A percentile compares a stretch with the other conserved stretches of the same genome.
Evolutionary conservation across 1,139 yeast genomes (phyloP).

Genomic region (Diutina scorzettiae): DNA sequence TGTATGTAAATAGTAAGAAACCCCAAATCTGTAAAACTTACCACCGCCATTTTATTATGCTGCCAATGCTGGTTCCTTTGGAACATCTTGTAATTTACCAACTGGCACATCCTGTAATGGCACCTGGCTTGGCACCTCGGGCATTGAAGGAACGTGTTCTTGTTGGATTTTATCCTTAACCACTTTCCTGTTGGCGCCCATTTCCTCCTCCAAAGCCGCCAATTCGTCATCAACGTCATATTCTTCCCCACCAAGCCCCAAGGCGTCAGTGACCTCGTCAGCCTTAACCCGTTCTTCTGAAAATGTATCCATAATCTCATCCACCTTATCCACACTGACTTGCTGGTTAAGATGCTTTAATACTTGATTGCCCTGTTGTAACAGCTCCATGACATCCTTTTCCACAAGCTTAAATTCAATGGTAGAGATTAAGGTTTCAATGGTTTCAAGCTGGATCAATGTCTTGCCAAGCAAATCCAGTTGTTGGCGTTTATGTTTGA

Average conservation of each 20-base stretch:
- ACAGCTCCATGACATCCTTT: constrained; percentile 69
- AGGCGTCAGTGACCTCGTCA: constrained; percentile 42
- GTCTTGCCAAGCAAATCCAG: constrained; percentile 56
- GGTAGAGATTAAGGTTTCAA: constrained; percentile 61
- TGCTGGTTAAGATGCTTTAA: constrained; percentile 66
- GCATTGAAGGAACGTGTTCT: neutral
- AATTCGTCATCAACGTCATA: constrained; percentile 5
- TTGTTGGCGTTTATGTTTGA: constrained; percentile 75
- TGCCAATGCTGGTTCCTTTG: no score
- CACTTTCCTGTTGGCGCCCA: neutral
- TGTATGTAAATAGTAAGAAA: no score
- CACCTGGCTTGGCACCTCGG: neutral
- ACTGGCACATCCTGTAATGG: neutral
- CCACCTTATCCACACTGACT: constrained; percentile 70
- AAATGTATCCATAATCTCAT: constrained; percentile 69
- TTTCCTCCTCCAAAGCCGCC: neutral
- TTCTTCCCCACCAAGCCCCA: constrained; percentile 17
- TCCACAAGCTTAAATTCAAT: constrained; percentile 87
- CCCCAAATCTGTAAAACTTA: no score
- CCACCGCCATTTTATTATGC: no score
- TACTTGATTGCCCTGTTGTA: constrained; percentile 69
- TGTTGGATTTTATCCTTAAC: neutral
- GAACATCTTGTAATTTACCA: no score
- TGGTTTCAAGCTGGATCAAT: constrained; percentile 62
- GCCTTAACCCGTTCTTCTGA: constrained; percentile 76